phyloP scores from a whole-genome alignment of 2,329 filamentous ascomycete species.

The Colletotrichum sp. region DNA sequence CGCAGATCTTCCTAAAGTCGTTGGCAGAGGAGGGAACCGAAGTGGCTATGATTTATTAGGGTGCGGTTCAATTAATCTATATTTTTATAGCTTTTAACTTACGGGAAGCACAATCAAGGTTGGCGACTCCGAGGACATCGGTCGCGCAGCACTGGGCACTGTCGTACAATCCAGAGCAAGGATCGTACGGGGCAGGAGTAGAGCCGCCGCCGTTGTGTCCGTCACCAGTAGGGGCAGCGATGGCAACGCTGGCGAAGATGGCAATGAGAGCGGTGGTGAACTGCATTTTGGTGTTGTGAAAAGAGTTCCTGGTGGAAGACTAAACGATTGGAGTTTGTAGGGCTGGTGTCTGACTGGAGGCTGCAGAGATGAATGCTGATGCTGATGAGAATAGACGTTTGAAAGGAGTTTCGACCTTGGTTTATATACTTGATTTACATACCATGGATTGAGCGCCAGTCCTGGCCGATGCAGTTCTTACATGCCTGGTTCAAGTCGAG shows the following conservation, averaged over 20 bases:
- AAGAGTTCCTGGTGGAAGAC: background rate
- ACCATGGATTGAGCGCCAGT: background rate
- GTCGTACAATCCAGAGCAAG: conserved; percentile 48
- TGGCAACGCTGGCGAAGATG: background rate
- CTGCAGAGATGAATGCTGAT: background rate
- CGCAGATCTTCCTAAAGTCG: conserved; percentile 50
- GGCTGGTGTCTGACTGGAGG: background rate
- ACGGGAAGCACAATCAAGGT: conserved; percentile 58
- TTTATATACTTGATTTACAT: background rate
- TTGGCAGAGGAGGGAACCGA: conserved; percentile 40
- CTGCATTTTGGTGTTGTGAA: background rate
- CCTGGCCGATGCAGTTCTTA: background rate
- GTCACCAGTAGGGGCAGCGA: background rate
- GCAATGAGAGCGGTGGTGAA: background rate
- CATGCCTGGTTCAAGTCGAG: background rate
- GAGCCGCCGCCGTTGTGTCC: background rate
- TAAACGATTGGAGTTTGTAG: background rate
- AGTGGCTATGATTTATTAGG: conserved; percentile 25
- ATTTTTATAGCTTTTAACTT: background rate
- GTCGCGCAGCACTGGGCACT: conserved; percentile 64
- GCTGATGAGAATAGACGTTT: background rate
- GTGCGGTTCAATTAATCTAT: background rate
- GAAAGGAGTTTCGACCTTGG: background rate
- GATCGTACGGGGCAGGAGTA: conserved; percentile 29
- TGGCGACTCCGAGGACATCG: conserved; percentile 61